Percentiles rank a stretch among this genome's conserved stretches.
Evolutionary conservation across 2,329 filamentous ascomycete genomes (phyloP).

Genomic region (Phialophora macrospora): DNA sequence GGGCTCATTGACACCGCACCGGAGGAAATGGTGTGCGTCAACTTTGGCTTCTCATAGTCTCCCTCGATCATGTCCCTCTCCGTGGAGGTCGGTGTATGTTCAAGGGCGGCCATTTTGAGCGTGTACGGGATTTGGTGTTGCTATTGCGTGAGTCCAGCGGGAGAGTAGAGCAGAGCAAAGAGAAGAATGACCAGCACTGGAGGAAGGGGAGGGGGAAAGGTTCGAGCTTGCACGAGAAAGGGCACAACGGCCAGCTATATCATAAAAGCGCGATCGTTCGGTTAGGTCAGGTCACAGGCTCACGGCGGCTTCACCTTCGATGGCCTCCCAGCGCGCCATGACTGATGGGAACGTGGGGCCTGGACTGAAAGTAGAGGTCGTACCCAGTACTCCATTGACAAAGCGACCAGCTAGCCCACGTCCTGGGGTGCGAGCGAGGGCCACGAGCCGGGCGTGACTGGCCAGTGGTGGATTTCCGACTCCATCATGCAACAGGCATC

Average conservation of each 20-base stretch:
- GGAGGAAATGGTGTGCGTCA: slow-evolving; percentile 32
- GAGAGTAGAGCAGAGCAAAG: not conserved
- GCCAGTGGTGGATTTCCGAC: slow-evolving; percentile 24
- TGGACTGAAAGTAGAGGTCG: slow-evolving; percentile 1
- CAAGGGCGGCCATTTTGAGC: slow-evolving; percentile 25
- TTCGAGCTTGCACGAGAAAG: not conserved
- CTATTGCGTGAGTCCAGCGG: not conserved
- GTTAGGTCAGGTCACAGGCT: not conserved
- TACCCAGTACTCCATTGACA: not conserved
- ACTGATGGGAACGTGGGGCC: slow-evolving; percentile 23
- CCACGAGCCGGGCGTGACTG: slow-evolving; percentile 4
- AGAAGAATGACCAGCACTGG: not conserved
- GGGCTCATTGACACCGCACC: slow-evolving; percentile 36
- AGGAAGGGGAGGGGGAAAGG: not conserved
- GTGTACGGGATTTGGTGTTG: slow-evolving; percentile 5
- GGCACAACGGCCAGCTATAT: slow-evolving; percentile 14
- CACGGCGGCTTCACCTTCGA: not conserved
- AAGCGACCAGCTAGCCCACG: not conserved
- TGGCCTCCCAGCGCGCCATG: not conserved
- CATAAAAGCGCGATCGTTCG: slow-evolving; percentile 5
- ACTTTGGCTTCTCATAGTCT: slow-evolving; percentile 26
- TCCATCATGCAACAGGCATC: slow-evolving; percentile 7
- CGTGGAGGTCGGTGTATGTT: slow-evolving; percentile 22
- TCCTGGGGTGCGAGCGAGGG: slow-evolving; percentile 4
- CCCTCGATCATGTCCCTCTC: slow-evolving; percentile 28